These are phyloP conservation scores for Aristolochia californica DNA, from an alignment of 164 flowering plant genomes.

Conservation along the genomic window DNA sequence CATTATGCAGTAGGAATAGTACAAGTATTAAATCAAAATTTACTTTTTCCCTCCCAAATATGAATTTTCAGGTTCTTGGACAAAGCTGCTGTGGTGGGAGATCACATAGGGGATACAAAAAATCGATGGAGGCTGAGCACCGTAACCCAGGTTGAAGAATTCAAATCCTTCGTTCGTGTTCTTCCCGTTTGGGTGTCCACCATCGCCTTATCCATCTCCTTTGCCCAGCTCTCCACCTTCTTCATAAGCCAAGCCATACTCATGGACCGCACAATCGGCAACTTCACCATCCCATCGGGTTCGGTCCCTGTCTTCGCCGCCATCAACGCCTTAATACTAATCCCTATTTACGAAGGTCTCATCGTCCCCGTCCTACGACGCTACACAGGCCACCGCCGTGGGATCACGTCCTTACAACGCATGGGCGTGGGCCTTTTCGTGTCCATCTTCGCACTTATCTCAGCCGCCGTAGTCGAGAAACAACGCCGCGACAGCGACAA, in stretches of 20 bases:
- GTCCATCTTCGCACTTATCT: conserved; percentile 33
- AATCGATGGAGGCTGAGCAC: conserved; percentile 61
- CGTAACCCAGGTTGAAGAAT: conserved; percentile 67
- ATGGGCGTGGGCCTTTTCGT: conserved; percentile 57
- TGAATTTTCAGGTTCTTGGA: conserved; percentile 39
- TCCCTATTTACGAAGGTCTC: conserved; percentile 40
- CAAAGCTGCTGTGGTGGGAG: conserved; percentile 47
- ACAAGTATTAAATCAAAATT: no score
- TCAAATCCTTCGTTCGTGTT: conserved; percentile 41
- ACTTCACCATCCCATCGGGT: conserved; percentile 51
- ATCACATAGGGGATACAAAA: conserved; percentile 15
- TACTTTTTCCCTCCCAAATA: no score
- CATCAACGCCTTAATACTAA: conserved; percentile 49
- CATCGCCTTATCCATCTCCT: conserved; percentile 56
- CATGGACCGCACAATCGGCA: conserved; percentile 40
- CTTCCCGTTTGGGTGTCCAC: conserved; percentile 65
- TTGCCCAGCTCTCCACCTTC: conserved; percentile 54
- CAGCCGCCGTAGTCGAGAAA: conserved; percentile 49
- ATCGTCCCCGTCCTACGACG: conserved; percentile 39
- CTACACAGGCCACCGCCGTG: conserved; percentile 44
- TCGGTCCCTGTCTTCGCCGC: conserved; percentile 44
- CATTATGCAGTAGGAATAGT: no score
- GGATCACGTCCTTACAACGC: conserved; percentile 52
- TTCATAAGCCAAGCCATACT: conserved; percentile 50
- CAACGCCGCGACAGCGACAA: conserved; percentile 20